A percentile compares a stretch with the other conserved stretches of the same genome.
Conservation (phyloP, 1,139 yeast genomes). For the Yamadazyma triangularis region DNA sequence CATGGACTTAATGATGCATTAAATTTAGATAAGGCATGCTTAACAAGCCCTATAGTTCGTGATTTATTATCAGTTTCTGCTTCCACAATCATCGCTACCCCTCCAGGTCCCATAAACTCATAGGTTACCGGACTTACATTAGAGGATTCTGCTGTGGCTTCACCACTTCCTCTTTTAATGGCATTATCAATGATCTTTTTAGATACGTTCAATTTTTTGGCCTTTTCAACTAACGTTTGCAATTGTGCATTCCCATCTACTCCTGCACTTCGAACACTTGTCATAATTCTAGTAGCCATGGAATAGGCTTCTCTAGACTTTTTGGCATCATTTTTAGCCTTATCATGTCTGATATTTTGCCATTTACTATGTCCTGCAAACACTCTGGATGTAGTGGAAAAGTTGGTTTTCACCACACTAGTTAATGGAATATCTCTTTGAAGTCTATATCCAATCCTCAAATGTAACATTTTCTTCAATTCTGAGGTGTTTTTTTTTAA, state of each 20-base stretch:
- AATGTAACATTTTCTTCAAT: no score
- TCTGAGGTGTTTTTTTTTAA: no score
- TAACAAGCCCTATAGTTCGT: constrained; percentile 70
- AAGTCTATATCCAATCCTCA: no score
- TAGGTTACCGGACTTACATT: constrained; percentile 47
- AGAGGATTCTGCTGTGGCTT: constrained; percentile 28
- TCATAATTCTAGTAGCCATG: constrained; percentile 66
- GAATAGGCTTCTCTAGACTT: constrained; percentile 68
- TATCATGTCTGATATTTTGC: constrained; percentile 92
- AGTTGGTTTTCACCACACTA: constrained; percentile 64
- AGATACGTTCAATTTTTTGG: constrained; percentile 71
- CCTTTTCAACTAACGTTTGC: constrained; percentile 72
- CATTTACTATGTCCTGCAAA: constrained; percentile 86
- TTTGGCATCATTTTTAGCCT: constrained; percentile 89
- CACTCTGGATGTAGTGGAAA: constrained; percentile 2
- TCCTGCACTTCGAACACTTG: constrained; percentile 60
- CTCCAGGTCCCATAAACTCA: constrained; percentile 93
- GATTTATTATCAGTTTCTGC: constrained; percentile 87
- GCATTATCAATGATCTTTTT: constrained; percentile 86
- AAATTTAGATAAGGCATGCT: constrained; percentile 69
- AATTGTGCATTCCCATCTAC: constrained; percentile 67
- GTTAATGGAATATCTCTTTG: no score
- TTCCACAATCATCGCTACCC: constrained; percentile 79
- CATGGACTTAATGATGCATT: constrained; percentile 77
- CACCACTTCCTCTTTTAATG: constrained; percentile 76